These are phyloP conservation scores for Thielaviopsis populi DNA, from an alignment of 2,329 filamentous ascomycete genomes.

Conservation along the genomic window DNA sequence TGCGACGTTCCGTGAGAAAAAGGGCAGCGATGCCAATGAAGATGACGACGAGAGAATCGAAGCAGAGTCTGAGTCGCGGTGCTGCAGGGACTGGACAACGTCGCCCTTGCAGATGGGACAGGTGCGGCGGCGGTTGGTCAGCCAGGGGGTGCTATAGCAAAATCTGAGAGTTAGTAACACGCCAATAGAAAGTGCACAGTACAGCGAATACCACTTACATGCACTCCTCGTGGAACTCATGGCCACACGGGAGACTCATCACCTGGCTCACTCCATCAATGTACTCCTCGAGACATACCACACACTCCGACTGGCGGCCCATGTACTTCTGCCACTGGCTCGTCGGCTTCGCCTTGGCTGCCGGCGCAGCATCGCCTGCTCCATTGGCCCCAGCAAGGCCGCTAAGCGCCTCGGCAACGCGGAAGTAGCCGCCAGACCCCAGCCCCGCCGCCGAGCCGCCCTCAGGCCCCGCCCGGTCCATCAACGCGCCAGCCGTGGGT, in stretches of 20 bases:
- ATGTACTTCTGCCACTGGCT: slow-evolving; percentile 52
- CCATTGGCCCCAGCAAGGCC: slow-evolving; percentile 34
- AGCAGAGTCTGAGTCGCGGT: background rate
- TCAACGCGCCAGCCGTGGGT: slow-evolving; percentile 19
- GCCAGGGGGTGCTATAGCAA: slow-evolving; percentile 67
- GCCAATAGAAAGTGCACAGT: background rate
- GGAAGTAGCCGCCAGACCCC: slow-evolving; percentile 14
- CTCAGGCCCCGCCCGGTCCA: slow-evolving; percentile 24
- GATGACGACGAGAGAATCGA: background rate
- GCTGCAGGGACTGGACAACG: slow-evolving; percentile 57
- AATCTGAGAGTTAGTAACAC: slow-evolving; percentile 18
- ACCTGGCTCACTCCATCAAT: slow-evolving; percentile 85
- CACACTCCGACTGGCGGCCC: slow-evolving; percentile 67
- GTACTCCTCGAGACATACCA: slow-evolving; percentile 94
- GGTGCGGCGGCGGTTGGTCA: slow-evolving; percentile 88
- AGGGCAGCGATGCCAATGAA: background rate
- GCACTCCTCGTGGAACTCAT: slow-evolving; percentile 96
- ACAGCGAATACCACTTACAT: slow-evolving; percentile 49
- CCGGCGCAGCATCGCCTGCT: background rate
- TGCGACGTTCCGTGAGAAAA: background rate
- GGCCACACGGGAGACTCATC: slow-evolving; percentile 93
- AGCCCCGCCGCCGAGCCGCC: slow-evolving; percentile 39
- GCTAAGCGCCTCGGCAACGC: slow-evolving; percentile 5
- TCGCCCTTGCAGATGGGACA: slow-evolving; percentile 98
- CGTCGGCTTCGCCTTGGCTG: slow-evolving; percentile 1